Conservation (phyloP, 1,139 yeast genomes). For the Hansenula sp. region DNA sequence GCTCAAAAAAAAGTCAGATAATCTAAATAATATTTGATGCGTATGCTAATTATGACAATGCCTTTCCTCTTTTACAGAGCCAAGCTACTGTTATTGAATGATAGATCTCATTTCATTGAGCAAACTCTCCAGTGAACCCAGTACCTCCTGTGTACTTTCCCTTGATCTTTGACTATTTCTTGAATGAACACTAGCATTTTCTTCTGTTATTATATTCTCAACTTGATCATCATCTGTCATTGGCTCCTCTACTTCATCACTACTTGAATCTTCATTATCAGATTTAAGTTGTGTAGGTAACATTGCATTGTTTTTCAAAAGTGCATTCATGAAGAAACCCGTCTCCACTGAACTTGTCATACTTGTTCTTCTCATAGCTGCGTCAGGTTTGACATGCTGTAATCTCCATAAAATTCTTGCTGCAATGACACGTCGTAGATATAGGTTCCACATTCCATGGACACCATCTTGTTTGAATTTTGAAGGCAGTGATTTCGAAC, state of each 20-base stretch:
- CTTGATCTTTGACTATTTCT: background rate
- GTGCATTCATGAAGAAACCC: slow-evolving; percentile 13
- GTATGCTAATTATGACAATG: too few species aligned
- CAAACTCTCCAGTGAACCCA: background rate
- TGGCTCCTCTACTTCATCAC: background rate
- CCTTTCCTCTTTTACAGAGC: too few species aligned
- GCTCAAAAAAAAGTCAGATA: too few species aligned
- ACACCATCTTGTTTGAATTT: slow-evolving; percentile 9
- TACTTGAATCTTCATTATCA: background rate
- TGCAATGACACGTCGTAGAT: slow-evolving; percentile 21
- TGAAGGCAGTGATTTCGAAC: slow-evolving; percentile 19
- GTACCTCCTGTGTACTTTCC: background rate
- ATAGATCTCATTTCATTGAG: slow-evolving; percentile 1
- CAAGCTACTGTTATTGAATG: too few species aligned
- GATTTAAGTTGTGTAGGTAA: slow-evolving; percentile 2
- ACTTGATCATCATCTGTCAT: background rate
- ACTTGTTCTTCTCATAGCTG: slow-evolving; percentile 3
- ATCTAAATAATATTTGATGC: too few species aligned
- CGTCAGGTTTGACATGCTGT: slow-evolving; percentile 8
- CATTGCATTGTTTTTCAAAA: slow-evolving; percentile 1
- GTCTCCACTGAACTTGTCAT: slow-evolving; percentile 19
- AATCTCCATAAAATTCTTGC: slow-evolving; percentile 25
- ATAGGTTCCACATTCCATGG: slow-evolving; percentile 24
- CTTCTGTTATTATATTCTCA: background rate
- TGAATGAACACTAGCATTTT: background rate